These are phyloP conservation scores for Cephalotrichum gorgonifer DNA, from an alignment of 2,329 filamentous ascomycete species.

Conservation along the genomic window DNA sequence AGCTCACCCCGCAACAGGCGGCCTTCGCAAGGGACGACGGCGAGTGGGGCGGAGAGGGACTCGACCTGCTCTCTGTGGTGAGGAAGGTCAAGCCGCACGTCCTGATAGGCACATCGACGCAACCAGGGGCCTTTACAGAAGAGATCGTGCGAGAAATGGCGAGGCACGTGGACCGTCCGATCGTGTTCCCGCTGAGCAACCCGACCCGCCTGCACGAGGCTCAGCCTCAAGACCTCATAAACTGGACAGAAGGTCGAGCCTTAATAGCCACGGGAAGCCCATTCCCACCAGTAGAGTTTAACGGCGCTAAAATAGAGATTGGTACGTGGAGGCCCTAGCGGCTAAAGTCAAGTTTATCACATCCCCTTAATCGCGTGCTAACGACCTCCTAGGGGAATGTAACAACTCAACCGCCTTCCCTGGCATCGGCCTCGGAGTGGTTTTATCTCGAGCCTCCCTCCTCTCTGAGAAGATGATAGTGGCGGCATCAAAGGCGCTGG, in stretches of 20 bases:
- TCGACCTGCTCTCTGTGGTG: conserved; percentile 55
- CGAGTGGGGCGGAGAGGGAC: conserved; percentile 50
- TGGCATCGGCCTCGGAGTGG: conserved; percentile 70
- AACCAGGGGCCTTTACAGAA: conserved; percentile 65
- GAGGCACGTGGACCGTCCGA: conserved; percentile 59
- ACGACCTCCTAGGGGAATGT: conserved; percentile 44
- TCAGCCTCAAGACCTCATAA: conserved; percentile 61
- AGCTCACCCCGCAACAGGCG: conserved; percentile 56
- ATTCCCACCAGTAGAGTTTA: conserved; percentile 60
- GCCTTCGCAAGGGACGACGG: conserved; percentile 53
- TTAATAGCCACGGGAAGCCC: conserved; percentile 78
- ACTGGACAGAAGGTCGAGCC: conserved; percentile 69
- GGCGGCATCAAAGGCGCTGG: conserved; percentile 64
- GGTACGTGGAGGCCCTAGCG: conserved; percentile 37
- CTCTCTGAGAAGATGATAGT: conserved; percentile 74
- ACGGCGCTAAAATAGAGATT: conserved; percentile 33
- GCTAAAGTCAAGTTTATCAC: not conserved
- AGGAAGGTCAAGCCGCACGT: conserved; percentile 67
- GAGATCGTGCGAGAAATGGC: conserved; percentile 68
- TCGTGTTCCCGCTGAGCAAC: conserved; percentile 74
- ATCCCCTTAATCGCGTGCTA: not conserved
- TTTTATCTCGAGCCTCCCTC: conserved; percentile 57
- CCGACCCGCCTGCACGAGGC: conserved; percentile 79
- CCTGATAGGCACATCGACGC: conserved; percentile 74
- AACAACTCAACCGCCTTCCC: conserved; percentile 85